Percentiles rank a stretch among this genome's conserved stretches.
Conservation (phyloP, 2,329 filamentous ascomycete genomes). For the Simplicillium sp. region DNA sequence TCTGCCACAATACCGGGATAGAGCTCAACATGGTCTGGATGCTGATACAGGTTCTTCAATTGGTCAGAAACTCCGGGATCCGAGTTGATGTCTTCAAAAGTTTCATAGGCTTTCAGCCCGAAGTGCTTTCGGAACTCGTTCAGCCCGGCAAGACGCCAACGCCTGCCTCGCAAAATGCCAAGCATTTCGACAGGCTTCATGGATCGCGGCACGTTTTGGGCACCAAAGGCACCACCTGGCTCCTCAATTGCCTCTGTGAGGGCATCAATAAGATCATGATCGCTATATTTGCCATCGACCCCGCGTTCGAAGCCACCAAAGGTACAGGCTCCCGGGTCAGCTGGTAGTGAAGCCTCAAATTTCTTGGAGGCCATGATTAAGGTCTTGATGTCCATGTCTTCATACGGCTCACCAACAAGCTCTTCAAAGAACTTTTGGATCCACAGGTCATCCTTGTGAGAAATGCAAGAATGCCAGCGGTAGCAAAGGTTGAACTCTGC, state of each 20-base stretch:
- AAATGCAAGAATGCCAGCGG: slow-evolving; percentile 77
- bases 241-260: slow-evolving; percentile 64
- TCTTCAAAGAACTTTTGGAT: slow-evolving; percentile 60
- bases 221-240: slow-evolving; percentile 64
- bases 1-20: slow-evolving; percentile 73
- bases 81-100: slow-evolving; percentile 76
- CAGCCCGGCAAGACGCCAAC: slow-evolving; percentile 68
- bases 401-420: slow-evolving; percentile 24
- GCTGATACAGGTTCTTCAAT: slow-evolving; percentile 61
- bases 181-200: slow-evolving; percentile 72
- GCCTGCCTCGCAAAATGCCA: slow-evolving; percentile 66
- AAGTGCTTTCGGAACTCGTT: slow-evolving; percentile 85
- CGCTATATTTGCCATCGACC: slow-evolving; percentile 58
- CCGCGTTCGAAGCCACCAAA: slow-evolving; percentile 60
- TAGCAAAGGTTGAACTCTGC: slow-evolving; percentile 87
- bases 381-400: slow-evolving; percentile 47
- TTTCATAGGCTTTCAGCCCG: slow-evolving; percentile 63
- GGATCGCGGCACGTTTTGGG: slow-evolving; percentile 62
- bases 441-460: slow-evolving; percentile 69
- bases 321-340: slow-evolving; percentile 58
- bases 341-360: slow-evolving; percentile 39
- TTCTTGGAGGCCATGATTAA: slow-evolving; percentile 54
- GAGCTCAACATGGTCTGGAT: slow-evolving; percentile 71
- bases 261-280: slow-evolving; percentile 67
- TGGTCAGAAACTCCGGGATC: slow-evolving; percentile 60